A percentile compares a stretch with the other conserved stretches of the same genome.
Evolutionary conservation across 306 rosid species (phyloP).

Genomic region (Cucurbita maxima): DNA sequence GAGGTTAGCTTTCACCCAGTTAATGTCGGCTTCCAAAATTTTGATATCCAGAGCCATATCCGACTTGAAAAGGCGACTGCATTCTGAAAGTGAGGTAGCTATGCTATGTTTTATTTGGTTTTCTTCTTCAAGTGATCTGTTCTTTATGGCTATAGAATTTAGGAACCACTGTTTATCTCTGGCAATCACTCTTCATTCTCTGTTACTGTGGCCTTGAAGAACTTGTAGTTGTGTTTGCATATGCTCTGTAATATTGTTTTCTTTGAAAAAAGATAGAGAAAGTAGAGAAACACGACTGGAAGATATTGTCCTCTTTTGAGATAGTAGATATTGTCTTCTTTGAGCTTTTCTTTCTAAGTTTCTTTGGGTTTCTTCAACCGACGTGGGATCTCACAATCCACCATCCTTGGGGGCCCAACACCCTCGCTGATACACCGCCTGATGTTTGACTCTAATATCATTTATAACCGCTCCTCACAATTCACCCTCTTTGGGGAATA

Average conservation of each 20-base stretch:
- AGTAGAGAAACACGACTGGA: too few relatives aligned
- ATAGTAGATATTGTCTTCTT: too few relatives aligned
- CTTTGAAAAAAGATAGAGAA: not conserved
- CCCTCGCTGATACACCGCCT: too few relatives aligned
- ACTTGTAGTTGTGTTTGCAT: not conserved
- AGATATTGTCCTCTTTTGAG: too few relatives aligned
- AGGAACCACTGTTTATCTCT: not conserved
- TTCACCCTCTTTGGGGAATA: too few relatives aligned
- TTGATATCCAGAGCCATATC: constrained; percentile 32
- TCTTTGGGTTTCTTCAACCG: too few relatives aligned
- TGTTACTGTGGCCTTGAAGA: not conserved
- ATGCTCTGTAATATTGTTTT: not conserved
- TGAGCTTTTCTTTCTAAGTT: too few relatives aligned
- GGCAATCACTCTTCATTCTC: not conserved
- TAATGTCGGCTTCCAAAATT: constrained; percentile 66
- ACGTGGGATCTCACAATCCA: too few relatives aligned
- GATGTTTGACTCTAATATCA: too few relatives aligned
- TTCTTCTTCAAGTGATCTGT: not conserved
- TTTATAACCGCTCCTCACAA: too few relatives aligned
- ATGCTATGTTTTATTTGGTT: not conserved
- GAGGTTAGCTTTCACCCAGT: constrained; percentile 46
- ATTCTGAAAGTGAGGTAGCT: constrained; percentile 52
- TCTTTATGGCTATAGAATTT: not conserved
- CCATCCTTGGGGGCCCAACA: too few relatives aligned
- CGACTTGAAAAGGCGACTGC: constrained; percentile 47